Evolutionary conservation across 2,329 filamentous ascomycete genomes (phyloP).

Genomic region (Colletotrichum eleusines): DNA sequence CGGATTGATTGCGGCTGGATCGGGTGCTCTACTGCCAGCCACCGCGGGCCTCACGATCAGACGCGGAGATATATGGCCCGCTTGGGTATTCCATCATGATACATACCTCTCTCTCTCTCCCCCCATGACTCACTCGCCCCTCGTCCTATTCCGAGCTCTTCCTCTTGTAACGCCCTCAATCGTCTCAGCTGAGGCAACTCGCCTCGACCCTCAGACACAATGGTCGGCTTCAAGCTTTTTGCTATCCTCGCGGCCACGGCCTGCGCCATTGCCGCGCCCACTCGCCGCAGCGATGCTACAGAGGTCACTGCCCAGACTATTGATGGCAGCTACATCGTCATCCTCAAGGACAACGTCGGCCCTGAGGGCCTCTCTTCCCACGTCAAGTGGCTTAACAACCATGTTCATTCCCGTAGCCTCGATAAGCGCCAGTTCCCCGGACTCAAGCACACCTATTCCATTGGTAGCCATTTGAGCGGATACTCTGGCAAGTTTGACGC

Average conservation of each 20-base stretch:
- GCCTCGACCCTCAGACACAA: conserved; percentile 23
- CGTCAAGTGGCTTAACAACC: conserved; percentile 45
- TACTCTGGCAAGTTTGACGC: conserved; percentile 59
- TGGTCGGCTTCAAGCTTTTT: conserved; percentile 42
- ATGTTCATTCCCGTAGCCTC: conserved; percentile 51
- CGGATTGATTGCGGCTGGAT: too few relatives aligned
- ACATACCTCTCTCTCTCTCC: neutral
- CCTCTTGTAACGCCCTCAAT: too few relatives aligned
- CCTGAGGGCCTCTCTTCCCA: conserved; percentile 48
- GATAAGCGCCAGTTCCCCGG: conserved; percentile 47
- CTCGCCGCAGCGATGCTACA: conserved; percentile 1
- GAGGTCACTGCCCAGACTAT: conserved; percentile 44
- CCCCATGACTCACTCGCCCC: conserved; percentile 15
- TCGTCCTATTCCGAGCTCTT: too few relatives aligned
- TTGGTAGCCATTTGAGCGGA: conserved; percentile 53
- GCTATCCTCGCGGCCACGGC: conserved; percentile 40
- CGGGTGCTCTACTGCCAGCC: too few relatives aligned
- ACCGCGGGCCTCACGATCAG: neutral
- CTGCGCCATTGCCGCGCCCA: conserved; percentile 37
- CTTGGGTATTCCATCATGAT: neutral
- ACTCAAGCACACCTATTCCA: conserved; percentile 41
- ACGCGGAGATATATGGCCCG: conserved; percentile 20
- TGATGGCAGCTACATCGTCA: conserved; percentile 60
- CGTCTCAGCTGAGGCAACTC: conserved; percentile 26
- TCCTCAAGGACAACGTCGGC: conserved; percentile 53